These are phyloP conservation scores for Chlamydomonas sp. DNA, from an alignment of 139 green algal species.

Conservation along the genomic window DNA sequence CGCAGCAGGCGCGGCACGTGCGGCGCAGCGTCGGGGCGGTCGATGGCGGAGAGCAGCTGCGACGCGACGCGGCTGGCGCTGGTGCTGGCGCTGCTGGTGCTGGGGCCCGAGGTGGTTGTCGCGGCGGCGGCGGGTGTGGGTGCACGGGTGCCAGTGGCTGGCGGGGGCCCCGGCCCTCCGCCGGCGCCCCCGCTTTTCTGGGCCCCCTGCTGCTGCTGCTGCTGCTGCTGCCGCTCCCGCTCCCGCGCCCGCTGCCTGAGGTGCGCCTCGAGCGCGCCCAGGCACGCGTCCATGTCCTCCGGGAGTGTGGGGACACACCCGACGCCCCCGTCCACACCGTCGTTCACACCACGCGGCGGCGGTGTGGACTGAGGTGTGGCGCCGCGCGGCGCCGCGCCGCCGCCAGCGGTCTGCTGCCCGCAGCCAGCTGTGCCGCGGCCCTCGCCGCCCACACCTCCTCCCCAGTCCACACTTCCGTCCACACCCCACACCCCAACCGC, in stretches of 20 bases:
- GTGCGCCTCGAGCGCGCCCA: not conserved
- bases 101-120: not conserved
- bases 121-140: too few species aligned
- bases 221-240: not conserved
- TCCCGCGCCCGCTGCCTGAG: not conserved
- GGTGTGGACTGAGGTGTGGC: too few species aligned
- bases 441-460: not conserved
- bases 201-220: not conserved
- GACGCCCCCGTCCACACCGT: too few species aligned
- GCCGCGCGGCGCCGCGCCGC: too few species aligned
- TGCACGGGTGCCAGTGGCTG: too few species aligned
- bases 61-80: not conserved
- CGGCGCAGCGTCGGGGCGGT: not conserved
- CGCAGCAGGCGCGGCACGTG: slow-evolving; percentile 2
- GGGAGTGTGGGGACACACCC: not conserved
- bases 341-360: too few species aligned
- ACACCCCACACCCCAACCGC: not conserved
- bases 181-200: not conserved
- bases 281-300: not conserved
- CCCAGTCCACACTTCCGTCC: not conserved
- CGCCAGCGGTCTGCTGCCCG: not conserved
- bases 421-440: not conserved
- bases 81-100: slow-evolving; percentile 11
- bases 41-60: not conserved
- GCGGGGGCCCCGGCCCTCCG: too few species aligned